Evolutionary conservation across 305 asterid genomes (phyloP), one percentile per base, ranked within the genome.

Genomic region (Fraxinus nigra): DNA sequence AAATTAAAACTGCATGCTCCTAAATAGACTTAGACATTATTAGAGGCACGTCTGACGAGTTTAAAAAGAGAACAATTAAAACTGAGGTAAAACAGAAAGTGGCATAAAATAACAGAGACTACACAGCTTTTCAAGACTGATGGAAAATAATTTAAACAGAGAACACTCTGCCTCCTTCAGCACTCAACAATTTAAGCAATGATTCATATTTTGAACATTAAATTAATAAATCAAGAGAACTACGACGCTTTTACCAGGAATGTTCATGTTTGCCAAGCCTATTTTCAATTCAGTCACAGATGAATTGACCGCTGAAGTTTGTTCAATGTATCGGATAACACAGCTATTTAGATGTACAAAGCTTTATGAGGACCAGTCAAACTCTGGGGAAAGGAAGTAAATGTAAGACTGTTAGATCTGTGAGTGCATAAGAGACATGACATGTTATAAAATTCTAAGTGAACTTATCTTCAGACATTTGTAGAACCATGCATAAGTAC

Each of bases 301-400:
- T 38, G 91, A 89, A 84, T 89, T 88, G 81, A 87, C 88, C 56
- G 56, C 80, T 61, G 70, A 89, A 79, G 84, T 80, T 81, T 89
- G 88, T 86, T 91, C 51, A 85, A 86, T 61, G 88, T 83, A 82
- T 85, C 92, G 81, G 91, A 89, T 40, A 85, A 85, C 97, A 92
- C 88, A 86, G 85, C 88, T 86, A 76, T 79, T 56, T 51, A 84
- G 72, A 79, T 76, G 72, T 67, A 70, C 48, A 78, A 72, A 81
- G 63, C 72, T 69, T 40, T 20, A 10, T 75, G 61, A 69, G 61
- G 72, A 75, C 76, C 78, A 63, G 24, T 51, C 51, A 87, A 70
- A 82, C 83, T 80, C 76, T 56, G 79, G 79, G 79, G n/a, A 78
- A 80, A 54, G 35, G 70, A 61, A 80, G 13, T 33, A 65, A 81